phyloP scores from a whole-genome alignment of 2,329 filamentous ascomycete species.

The Aspergillus proliferans region DNA sequence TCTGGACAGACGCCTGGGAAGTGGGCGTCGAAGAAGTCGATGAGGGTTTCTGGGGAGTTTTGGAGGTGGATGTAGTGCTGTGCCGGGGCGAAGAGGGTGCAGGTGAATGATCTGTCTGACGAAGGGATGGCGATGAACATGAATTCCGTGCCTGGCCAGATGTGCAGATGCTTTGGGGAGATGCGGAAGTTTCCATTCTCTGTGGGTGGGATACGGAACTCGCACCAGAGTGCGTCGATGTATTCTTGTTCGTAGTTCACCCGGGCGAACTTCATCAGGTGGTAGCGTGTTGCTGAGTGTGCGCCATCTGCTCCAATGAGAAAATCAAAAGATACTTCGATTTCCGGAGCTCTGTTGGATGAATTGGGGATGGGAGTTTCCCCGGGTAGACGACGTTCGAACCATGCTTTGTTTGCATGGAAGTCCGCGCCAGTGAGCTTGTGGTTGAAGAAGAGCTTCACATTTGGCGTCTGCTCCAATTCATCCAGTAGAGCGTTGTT shows the following conservation, averaged over 20 bases:
- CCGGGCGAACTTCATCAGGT: conserved; percentile 89
- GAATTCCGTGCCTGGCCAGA: conserved; percentile 88
- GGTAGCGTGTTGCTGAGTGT: conserved; percentile 82
- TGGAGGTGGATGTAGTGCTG: conserved; percentile 64
- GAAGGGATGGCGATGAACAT: conserved; percentile 98
- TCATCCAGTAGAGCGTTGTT: conserved; percentile 81
- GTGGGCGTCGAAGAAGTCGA: conserved; percentile 76
- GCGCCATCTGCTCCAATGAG: conserved; percentile 93
- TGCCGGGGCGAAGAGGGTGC: conserved; percentile 82
- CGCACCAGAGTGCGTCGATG: conserved; percentile 95
- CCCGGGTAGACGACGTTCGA: conserved; percentile 53
- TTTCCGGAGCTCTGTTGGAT: conserved; percentile 54
- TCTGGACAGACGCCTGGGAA: conserved; percentile 75
- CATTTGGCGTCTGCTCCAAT: conserved; percentile 77
- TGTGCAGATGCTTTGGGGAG: conserved; percentile 89
- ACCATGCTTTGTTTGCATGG: conserved; percentile 72
- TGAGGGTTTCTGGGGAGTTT: conserved; percentile 57
- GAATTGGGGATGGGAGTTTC: conserved; percentile 26
- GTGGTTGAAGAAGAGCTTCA: conserved; percentile 86
- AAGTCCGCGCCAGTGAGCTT: conserved; percentile 91
- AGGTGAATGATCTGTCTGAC: conserved; percentile 88
- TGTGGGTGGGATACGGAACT: conserved; percentile 70
- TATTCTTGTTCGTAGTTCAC: conserved; percentile 93
- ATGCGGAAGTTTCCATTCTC: conserved; percentile 60
- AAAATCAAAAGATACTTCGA: conserved; percentile 82